Conservation (phyloP, 1,284 basidiomycete species). For the Anthracocystis panici-leucophaei region DNA sequence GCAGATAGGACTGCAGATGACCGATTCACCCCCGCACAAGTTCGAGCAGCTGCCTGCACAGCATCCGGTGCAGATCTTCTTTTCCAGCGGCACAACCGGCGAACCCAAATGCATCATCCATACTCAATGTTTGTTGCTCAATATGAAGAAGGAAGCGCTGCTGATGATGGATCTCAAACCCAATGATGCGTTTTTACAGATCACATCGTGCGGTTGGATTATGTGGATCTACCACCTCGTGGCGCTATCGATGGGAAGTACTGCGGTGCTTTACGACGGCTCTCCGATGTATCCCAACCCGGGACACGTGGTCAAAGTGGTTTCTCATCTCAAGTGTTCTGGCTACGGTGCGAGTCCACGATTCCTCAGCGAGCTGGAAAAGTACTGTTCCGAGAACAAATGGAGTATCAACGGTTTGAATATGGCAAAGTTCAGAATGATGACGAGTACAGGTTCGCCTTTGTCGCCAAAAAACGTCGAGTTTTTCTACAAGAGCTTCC, state of each 20-base stretch:
- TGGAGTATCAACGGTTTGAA: constrained; percentile 32
- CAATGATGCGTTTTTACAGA: constrained; percentile 62
- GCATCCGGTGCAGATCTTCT: constrained; percentile 68
- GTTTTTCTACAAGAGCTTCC: constrained; percentile 61
- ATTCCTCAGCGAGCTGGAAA: constrained; percentile 50
- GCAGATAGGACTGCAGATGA: constrained; percentile 21
- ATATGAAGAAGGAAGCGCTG: constrained; percentile 50
- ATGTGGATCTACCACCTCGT: constrained; percentile 67
- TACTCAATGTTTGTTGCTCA: constrained; percentile 56
- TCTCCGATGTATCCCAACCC: constrained; percentile 66
- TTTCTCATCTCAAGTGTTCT: constrained; percentile 60
- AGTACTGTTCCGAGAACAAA: constrained; percentile 19
- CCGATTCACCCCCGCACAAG: constrained; percentile 33
- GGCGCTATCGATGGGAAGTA: constrained; percentile 55
- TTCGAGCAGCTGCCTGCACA: constrained; percentile 52
- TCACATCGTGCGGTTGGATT: constrained; percentile 67
- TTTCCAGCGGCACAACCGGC: constrained; percentile 70
- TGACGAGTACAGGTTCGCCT: constrained; percentile 67
- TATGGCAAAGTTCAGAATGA: constrained; percentile 55
- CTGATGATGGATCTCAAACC: constrained; percentile 55
- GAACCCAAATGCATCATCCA: constrained; percentile 70
- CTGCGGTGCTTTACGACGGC: constrained; percentile 67
- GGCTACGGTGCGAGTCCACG: constrained; percentile 66
- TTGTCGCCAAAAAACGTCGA: constrained; percentile 58
- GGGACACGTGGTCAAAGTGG: constrained; percentile 52